phyloP scores from a whole-genome alignment of 2,329 filamentous ascomycete genomes.

The Aspergillus fijiensis region DNA sequence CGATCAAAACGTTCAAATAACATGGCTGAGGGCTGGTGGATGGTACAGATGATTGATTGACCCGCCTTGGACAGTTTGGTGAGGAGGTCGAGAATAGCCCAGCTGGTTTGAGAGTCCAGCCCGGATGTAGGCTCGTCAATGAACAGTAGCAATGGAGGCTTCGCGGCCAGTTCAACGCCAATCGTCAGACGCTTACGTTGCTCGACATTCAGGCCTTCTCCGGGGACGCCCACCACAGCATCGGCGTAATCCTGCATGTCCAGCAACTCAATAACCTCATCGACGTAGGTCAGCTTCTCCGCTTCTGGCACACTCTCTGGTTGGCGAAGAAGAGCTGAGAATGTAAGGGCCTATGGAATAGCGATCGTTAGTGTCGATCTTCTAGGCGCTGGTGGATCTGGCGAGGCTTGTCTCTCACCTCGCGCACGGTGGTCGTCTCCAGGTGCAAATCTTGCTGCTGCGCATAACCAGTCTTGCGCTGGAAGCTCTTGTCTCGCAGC shows the following conservation, averaged over 20 bases:
- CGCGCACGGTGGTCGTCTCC: constrained; percentile 77
- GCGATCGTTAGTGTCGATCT: no score
- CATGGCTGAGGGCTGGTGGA: constrained; percentile 88
- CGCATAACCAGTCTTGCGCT: constrained; percentile 60
- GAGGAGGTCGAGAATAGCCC: constrained; percentile 79
- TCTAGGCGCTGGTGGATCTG: no score
- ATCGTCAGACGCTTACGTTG: constrained; percentile 75
- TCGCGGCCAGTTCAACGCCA: constrained; percentile 85
- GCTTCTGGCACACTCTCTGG: constrained; percentile 64
- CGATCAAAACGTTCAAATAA: constrained; percentile 55
- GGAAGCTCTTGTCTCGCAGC: constrained; percentile 56
- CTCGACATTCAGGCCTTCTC: constrained; percentile 65
- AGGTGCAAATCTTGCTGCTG: constrained; percentile 75
- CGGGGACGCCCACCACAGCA: constrained; percentile 79
- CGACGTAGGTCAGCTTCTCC: constrained; percentile 80
- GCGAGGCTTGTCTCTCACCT: no score
- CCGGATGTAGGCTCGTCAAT: constrained; percentile 92
- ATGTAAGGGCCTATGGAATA: constrained; percentile 65
- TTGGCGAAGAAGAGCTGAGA: constrained; percentile 79
- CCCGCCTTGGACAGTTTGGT: constrained; percentile 83
- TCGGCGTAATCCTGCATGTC: constrained; percentile 86
- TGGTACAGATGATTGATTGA: constrained; percentile 86
- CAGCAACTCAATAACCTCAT: constrained; percentile 68
- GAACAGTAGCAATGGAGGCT: constrained; percentile 82
- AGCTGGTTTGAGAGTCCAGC: constrained; percentile 84